phyloP scores from a whole-genome alignment of 768 basidiomycete genomes.

The Brasilioporus rufonigricans region DNA sequence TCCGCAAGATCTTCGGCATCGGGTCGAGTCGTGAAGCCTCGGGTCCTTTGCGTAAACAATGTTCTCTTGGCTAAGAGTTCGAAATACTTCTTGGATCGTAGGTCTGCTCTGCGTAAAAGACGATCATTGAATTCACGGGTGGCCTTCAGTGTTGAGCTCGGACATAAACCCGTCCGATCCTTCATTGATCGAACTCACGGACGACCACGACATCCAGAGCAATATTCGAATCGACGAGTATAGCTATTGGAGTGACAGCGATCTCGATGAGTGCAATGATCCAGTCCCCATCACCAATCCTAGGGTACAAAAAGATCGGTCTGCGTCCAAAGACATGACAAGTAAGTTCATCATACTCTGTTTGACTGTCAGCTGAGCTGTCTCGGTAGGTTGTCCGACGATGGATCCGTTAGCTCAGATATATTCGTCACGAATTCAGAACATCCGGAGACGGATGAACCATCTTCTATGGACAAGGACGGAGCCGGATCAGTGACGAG shows the following conservation, averaged over 20 bases:
- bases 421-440: no score
- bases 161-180: no score
- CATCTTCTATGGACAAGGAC: background rate
- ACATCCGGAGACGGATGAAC: background rate
- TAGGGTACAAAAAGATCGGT: background rate
- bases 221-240: background rate
- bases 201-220: conserved; percentile 7
- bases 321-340: no score
- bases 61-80: no score
- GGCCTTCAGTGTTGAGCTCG: no score
- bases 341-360: no score
- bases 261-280: background rate
- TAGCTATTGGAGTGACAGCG: background rate
- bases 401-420: background rate
- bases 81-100: no score
- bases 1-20: conserved; percentile 15
- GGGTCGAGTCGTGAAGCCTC: background rate
- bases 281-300: background rate
- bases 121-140: background rate
- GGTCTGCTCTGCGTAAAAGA: no score
- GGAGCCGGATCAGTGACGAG: conserved; percentile 3
- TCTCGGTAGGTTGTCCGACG: background rate
- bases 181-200: conserved; percentile 15
- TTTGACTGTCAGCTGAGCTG: background rate
- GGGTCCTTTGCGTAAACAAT: no score